Base-by-base conservation (phyloP, 768 basidiomycete species). In the Pisolithus orientalis region DNA sequence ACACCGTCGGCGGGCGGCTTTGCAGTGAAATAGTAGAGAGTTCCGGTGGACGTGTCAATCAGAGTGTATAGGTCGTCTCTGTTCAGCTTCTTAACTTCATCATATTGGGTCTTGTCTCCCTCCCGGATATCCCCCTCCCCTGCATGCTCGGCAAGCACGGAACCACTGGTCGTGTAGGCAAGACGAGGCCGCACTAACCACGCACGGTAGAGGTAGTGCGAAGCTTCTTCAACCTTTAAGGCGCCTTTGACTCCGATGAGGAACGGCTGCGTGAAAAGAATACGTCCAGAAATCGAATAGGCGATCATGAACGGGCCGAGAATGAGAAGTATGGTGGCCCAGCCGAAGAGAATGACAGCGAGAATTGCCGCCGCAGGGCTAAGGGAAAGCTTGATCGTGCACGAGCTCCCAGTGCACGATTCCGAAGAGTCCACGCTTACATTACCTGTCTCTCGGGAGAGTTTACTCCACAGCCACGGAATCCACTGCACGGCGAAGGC, bases 11-110 rank as follows among this genome's bases (percentile, higher is more conserved):
- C 2, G 60, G 57, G 7, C 25, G 43, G 43, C 6, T 31, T 21
- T 0, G 60, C 60, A 5, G 39, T 17, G 39, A 61, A 61, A 42
- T 62, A 61, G 29, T 61, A 62, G 10, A 10, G 54, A 21, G 21
- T 55, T 0, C 32, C 17, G 13, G 60, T 47, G 44, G 5, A 31
- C 1, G 60, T 61, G 50, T 61, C 60, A 39, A 61, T 14, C 13
- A 61, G 44, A 3, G 59, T 61, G 31, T 40, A 61, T 5, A 55
- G 34, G 25, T 42, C 51, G 27, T 29, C 51, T 21, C 21, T 21
- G 21, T 21, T 21, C 6, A 21, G 34, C 2, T 50, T 3, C 11
- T 49, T 57, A 8, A 44, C 48, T 14, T 21, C 32, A 13, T 34
- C 34, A 1, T 61, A 57, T 21, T 21, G 21, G 3, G 21, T n/a